Evolutionary conservation across 352 stramenopile species (phyloP).

Genomic region (Globisporangium takayamanum): DNA sequence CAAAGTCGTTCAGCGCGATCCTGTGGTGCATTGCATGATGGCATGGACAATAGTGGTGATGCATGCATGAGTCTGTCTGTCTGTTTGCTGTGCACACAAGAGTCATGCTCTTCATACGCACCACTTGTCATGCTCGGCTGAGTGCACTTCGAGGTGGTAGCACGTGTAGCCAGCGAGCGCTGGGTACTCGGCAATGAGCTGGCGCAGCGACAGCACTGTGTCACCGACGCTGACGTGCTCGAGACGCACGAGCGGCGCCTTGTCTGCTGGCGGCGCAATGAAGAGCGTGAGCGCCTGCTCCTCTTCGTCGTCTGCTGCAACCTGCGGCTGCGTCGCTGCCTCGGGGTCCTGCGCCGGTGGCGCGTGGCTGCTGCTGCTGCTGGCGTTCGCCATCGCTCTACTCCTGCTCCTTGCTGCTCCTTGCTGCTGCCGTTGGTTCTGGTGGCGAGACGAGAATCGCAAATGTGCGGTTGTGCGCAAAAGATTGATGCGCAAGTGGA

Average conservation of each 20-base stretch:
- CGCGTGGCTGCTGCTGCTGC: slow-evolving; percentile 1
- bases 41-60: background rate
- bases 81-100: background rate
- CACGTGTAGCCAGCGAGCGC: slow-evolving; percentile 80
- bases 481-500: slow-evolving; percentile 59
- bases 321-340: background rate
- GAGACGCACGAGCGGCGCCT: slow-evolving; percentile 35
- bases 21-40: slow-evolving; percentile 15
- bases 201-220: slow-evolving; percentile 76
- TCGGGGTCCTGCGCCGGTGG: slow-evolving; percentile 19
- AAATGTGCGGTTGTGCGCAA: slow-evolving; percentile 5
- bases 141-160: slow-evolving; percentile 71
- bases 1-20: slow-evolving; percentile 75
- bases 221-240: slow-evolving; percentile 69
- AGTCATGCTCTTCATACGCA: slow-evolving; percentile 2
- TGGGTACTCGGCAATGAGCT: slow-evolving; percentile 81
- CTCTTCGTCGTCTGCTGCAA: slow-evolving; percentile 18
- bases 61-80: background rate
- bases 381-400: background rate
- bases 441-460: background rate
- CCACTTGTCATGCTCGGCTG: slow-evolving; percentile 19
- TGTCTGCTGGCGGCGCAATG: slow-evolving; percentile 35
- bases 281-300: slow-evolving; percentile 50
- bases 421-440: slow-evolving; percentile 1
- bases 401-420: background rate